Conservation (phyloP, 805 yeast genomes). For the Candida sakaeoensis region DNA sequence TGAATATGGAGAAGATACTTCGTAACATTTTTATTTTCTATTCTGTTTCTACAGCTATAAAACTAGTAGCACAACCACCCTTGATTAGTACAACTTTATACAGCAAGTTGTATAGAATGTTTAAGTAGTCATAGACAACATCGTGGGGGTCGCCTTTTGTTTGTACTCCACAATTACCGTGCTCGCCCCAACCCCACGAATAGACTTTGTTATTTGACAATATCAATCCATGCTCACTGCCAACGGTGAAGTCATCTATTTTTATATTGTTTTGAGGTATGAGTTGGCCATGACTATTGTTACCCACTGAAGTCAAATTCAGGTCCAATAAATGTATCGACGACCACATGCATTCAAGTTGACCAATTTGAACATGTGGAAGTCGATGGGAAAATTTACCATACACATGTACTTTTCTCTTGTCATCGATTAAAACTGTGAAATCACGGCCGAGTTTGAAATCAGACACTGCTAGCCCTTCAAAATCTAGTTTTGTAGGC, state of each 20-base stretch:
- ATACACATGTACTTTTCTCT: conserved; percentile 11
- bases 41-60: conserved; percentile 40
- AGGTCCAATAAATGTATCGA: conserved; percentile 51
- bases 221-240: conserved; percentile 84
- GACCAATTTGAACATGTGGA: conserved; percentile 1
- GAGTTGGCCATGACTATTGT: conserved; percentile 72
- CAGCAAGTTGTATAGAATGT: conserved; percentile 24
- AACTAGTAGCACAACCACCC: conserved; percentile 70
- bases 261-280: conserved; percentile 13
- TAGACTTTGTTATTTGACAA: conserved; percentile 35
- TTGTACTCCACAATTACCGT: conserved; percentile 81
- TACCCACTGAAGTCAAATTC: conserved; percentile 54
- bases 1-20: conserved; percentile 76
- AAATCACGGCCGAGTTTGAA: conserved; percentile 57
- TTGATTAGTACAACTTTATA: conserved; percentile 28
- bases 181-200: conserved; percentile 99
- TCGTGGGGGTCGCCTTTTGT: conserved; percentile 13
- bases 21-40: conserved; percentile 48
- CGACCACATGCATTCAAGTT: conserved; percentile 65
- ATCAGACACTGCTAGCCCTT: conserved; percentile 2
- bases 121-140: conserved; percentile 37
- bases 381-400: conserved; percentile 15
- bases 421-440: conserved; percentile 35
- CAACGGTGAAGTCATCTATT: conserved; percentile 41
- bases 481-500: conserved; percentile 20